These are phyloP conservation scores for Bombardia bombarda DNA, from an alignment of 495 filamentous ascomycete genomes.

Conservation along the genomic window DNA sequence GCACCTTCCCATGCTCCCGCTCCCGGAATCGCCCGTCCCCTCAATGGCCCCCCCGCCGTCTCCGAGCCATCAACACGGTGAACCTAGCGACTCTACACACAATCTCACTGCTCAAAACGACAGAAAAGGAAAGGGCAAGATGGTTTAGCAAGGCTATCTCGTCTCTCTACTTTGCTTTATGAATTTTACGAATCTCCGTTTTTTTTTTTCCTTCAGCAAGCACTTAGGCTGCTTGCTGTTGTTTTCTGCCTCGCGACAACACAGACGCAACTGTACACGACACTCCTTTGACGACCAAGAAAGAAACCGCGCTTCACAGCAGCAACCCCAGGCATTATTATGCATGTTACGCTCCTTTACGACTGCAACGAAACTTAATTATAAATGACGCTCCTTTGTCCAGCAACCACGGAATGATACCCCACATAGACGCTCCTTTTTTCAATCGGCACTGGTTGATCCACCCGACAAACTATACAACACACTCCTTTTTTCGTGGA, in stretches of 20 bases:
- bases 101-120: constrained; percentile 10
- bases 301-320: constrained; percentile 19
- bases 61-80: constrained; percentile 22
- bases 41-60: constrained; percentile 18
- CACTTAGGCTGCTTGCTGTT: constrained; percentile 10
- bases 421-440: constrained; percentile 38
- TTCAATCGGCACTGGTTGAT: constrained; percentile 29
- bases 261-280: constrained; percentile 44
- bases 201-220: constrained; percentile 10
- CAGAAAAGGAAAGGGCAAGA: constrained; percentile 20
- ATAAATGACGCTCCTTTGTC: constrained; percentile 34
- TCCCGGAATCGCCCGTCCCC: constrained; percentile 28
- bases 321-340: constrained; percentile 23
- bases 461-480: constrained; percentile 31
- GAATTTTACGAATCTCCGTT: constrained; percentile 11
- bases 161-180: constrained; percentile 2
- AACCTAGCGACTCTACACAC: constrained; percentile 19
- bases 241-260: constrained; percentile 18
- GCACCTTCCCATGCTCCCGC: constrained; percentile 20
- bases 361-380: constrained; percentile 33
- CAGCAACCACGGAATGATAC: constrained; percentile 29
- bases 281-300: constrained; percentile 37
- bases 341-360: constrained; percentile 26
- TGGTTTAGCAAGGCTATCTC: constrained; percentile 5
- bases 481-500: constrained; percentile 40